Evolutionary conservation across 352 stramenopile species (phyloP).

Genomic region (Globisporangium emineosum): DNA sequence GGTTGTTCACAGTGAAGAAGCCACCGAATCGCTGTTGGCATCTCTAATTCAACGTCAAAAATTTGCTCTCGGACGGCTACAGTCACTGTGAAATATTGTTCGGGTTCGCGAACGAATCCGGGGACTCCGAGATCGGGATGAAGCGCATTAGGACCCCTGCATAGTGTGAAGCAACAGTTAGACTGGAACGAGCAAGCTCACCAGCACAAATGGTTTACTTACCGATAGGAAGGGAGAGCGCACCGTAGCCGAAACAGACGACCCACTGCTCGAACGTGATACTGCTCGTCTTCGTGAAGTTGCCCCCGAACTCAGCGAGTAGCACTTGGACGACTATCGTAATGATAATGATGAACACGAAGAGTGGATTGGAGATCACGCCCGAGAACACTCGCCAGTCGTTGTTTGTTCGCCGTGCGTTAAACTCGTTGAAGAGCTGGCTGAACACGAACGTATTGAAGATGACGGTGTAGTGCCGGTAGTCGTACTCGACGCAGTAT

Average conservation of each 20-base stretch:
- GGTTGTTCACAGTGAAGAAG: background rate
- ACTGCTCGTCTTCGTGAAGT: constrained; percentile 76
- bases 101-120: constrained; percentile 65
- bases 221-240: constrained; percentile 70
- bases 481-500: constrained; percentile 64
- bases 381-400: constrained; percentile 94
- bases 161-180: background rate
- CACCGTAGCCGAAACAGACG: constrained; percentile 53
- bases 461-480: constrained; percentile 95
- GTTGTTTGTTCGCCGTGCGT: constrained; percentile 89
- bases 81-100: constrained; percentile 58
- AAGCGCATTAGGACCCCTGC: constrained; percentile 71
- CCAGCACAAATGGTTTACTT: constrained; percentile 13
- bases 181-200: background rate
- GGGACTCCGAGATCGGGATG: constrained; percentile 66
- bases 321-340: constrained; percentile 95
- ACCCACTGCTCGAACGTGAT: constrained; percentile 67
- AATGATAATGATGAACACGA: constrained; percentile 90
- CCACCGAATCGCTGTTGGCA: background rate
- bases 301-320: constrained; percentile 94
- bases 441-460: constrained; percentile 99
- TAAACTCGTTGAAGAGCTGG: constrained; percentile 93
- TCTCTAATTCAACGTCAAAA: constrained; percentile 18
- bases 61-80: background rate
- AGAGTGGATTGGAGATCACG: constrained; percentile 90